Evolutionary conservation across 192 early-diverging fungal genomes (phyloP), one percentile per base, ranked within the genome.

Genomic region (Coemansia sp.): DNA sequence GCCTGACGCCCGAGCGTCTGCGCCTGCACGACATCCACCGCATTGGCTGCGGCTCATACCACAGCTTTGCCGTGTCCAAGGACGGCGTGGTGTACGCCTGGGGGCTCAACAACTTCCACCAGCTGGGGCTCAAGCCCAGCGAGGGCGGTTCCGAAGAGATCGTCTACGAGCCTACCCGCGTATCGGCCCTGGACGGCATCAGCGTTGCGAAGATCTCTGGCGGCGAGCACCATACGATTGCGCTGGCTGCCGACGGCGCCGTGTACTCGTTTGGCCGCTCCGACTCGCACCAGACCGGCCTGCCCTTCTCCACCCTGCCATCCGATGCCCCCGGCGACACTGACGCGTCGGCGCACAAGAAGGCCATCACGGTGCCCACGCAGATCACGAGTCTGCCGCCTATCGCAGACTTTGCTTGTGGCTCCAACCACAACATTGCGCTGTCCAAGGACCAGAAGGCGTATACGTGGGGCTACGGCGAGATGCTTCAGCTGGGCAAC

Each of bases 51-150:
- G 94, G 93, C 15, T 82, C 87, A 8, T 91, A 94, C 71, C 87
- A 91, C 67, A 89, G 88, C 5, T 93, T 93, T 63, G 82, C 89
- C 2, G 82, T 95, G 7, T 83, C 85, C 51, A 78, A 80, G 7
- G 71, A 81, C 18, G 83, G 84, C 47, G 65, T 80, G 12, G 70
- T 94, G 12, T 92, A 81, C 56, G 80, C 84, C 9, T 94, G 90
- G 85, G 95, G 95, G 14, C 78, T 94, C 46, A 98, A 98, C 69
- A 94, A 93, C 55, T 90, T 88, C 63, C 84, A 83, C 41, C 95
- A 98, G 73, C 87, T 92, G 53, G 93, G 93, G 2, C 60, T 88
- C 30, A 72, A 78, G 1, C 47, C 60, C 15, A 54, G 33, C 12
- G 72, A 81, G 53, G 75, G 63, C 15, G 63, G 65, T 19, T 53